These are phyloP conservation scores for Nigrospora sphaerica DNA, from an alignment of 2,329 filamentous ascomycete genomes.

Conservation along the genomic window DNA sequence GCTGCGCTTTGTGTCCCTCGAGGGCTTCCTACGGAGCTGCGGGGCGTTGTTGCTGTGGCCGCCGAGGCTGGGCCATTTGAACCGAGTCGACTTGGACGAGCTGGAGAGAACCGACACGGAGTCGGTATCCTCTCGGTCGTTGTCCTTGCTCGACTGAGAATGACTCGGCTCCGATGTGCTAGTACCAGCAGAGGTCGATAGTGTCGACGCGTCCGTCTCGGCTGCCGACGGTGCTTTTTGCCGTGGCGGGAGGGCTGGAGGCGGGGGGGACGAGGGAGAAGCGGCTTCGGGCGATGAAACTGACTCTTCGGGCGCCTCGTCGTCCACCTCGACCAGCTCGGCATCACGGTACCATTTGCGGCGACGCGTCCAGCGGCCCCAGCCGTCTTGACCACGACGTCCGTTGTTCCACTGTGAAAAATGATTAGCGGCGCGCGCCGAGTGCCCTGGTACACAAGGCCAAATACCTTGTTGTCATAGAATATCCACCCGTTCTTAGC, in stretches of 20 bases:
- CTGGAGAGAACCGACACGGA: slow-evolving; percentile 19
- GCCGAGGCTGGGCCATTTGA: slow-evolving; percentile 10
- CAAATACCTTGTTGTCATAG: slow-evolving; percentile 85
- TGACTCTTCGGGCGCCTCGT: slow-evolving; percentile 24
- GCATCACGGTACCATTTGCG: slow-evolving; percentile 96
- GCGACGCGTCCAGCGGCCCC: slow-evolving; percentile 88
- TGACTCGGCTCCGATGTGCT: background rate
- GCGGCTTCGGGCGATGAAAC: slow-evolving; percentile 32
- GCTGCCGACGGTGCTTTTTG: slow-evolving; percentile 9
- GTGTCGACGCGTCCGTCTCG: slow-evolving; percentile 7
- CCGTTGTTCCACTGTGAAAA: slow-evolving; percentile 74
- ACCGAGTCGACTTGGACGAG: slow-evolving; percentile 20
- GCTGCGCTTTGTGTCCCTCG: slow-evolving; percentile 25
- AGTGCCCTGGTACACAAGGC: no score
- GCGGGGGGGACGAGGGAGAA: slow-evolving; percentile 15
- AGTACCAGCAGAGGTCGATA: slow-evolving; percentile 4
- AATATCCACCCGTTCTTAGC: slow-evolving; percentile 85
- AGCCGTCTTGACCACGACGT: slow-evolving; percentile 76
- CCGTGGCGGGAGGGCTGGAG: slow-evolving; percentile 18
- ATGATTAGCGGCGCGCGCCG: background rate
- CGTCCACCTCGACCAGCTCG: slow-evolving; percentile 73
- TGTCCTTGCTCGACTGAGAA: slow-evolving; percentile 1
- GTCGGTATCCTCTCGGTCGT: slow-evolving; percentile 17
- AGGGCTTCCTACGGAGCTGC: slow-evolving; percentile 10
- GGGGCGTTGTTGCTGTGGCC: slow-evolving; percentile 9